A percentile compares a stretch with the other conserved stretches of the same genome.
phyloP scores from a whole-genome alignment of 176 grass and related monocot genomes.

The Carex myosuroides region DNA sequence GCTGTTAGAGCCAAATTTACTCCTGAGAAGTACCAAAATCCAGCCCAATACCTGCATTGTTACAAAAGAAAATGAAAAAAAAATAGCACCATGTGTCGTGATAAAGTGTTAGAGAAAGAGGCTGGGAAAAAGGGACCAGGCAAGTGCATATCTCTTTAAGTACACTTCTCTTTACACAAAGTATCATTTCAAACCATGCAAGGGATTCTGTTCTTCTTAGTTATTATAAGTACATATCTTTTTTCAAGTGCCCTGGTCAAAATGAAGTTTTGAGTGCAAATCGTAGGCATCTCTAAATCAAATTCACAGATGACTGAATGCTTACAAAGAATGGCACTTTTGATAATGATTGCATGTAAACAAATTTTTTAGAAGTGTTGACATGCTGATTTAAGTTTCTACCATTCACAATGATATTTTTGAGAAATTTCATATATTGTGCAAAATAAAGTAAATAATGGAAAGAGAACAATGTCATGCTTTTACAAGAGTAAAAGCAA shows the following conservation, averaged over 20 bases:
- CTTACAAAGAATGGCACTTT: background rate
- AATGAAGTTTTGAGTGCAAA: background rate
- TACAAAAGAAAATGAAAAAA: background rate
- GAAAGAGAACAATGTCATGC: background rate
- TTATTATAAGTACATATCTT: too few relatives aligned
- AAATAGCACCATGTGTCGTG: background rate
- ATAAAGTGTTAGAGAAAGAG: background rate
- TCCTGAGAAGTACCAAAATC: slow-evolving; percentile 70
- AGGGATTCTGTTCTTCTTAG: background rate
- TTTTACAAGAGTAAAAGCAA: background rate
- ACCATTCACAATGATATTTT: background rate
- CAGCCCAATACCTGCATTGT: slow-evolving; percentile 52
- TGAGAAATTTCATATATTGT: background rate
- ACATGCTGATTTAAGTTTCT: background rate
- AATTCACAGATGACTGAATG: background rate
- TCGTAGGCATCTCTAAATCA: background rate
- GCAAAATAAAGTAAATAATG: background rate
- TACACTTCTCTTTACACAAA: background rate
- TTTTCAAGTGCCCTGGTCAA: background rate
- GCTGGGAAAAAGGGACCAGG: background rate
- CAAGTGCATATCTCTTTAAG: too few relatives aligned
- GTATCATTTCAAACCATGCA: background rate
- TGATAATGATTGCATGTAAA: background rate
- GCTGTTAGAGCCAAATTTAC: slow-evolving; percentile 57
- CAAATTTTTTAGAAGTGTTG: background rate